Percentiles rank a stretch among this genome's conserved stretches.
phyloP scores from a whole-genome alignment of 2,329 filamentous ascomycete species.

The Neopestalotiopsis clavispora region DNA sequence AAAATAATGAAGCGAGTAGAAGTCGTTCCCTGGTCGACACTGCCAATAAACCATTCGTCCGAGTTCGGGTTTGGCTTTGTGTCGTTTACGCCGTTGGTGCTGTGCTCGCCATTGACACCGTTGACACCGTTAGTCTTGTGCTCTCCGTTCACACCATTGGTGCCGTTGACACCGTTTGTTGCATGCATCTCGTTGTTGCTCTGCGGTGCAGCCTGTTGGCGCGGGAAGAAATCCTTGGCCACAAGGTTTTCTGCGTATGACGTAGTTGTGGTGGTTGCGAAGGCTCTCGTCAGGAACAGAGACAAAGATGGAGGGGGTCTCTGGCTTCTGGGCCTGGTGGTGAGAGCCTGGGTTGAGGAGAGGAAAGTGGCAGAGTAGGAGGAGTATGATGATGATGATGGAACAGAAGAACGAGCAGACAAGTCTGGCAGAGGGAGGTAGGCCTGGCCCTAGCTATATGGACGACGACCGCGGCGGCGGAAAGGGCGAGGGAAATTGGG shows the following conservation, averaged over 20 bases:
- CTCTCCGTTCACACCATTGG: constrained; percentile 5
- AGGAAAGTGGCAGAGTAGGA: not conserved
- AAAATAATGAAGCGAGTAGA: constrained; percentile 92
- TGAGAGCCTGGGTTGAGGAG: not conserved
- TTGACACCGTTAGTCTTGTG: constrained; percentile 10
- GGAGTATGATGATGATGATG: constrained; percentile 1
- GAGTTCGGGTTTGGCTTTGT: constrained; percentile 22
- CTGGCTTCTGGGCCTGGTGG: constrained; percentile 2
- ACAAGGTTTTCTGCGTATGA: not conserved
- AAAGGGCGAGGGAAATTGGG: constrained; percentile 16
- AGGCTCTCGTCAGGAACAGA: constrained; percentile 4
- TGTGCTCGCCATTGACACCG: constrained; percentile 7
- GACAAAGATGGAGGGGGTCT: not conserved
- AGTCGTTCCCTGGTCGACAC: constrained; percentile 90
- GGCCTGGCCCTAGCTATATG: constrained; percentile 20
- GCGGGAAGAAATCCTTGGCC: constrained; percentile 3
- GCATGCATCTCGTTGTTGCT: constrained; percentile 18
- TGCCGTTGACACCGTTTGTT: constrained; percentile 3
- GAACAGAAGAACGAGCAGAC: constrained; percentile 7
- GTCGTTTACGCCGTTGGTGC: not conserved
- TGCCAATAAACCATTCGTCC: constrained; percentile 74
- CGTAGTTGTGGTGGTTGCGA: constrained; percentile 11
- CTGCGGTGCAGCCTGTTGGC: constrained; percentile 7
- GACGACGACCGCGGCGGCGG: constrained; percentile 16
- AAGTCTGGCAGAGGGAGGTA: constrained; percentile 10